phyloP scores from a whole-genome alignment of 2,329 filamentous ascomycete genomes.

The Zasmidium angulare region DNA sequence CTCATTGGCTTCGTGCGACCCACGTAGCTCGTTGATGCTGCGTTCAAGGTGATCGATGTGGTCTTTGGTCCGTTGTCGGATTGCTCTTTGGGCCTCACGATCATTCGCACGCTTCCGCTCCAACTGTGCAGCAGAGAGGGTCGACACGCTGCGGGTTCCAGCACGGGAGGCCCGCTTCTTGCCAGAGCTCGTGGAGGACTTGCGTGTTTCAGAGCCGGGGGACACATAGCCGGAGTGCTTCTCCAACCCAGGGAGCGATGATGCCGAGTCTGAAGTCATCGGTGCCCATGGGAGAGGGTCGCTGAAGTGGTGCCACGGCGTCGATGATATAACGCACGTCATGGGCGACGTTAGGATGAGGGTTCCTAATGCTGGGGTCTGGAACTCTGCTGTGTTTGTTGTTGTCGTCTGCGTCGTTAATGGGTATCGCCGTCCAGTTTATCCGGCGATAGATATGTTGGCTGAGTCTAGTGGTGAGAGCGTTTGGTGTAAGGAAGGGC shows the following conservation, averaged over 20 bases:
- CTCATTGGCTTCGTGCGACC: conserved; percentile 47
- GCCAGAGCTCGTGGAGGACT: conserved; percentile 30
- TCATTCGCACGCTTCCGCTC: conserved; percentile 62
- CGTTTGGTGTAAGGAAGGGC: conserved; percentile 1
- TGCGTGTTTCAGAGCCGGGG: conserved; percentile 30
- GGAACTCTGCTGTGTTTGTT: conserved; percentile 2
- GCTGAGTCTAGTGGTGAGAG: conserved; percentile 2
- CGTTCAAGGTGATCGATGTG: conserved; percentile 59
- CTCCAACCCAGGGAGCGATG: conserved; percentile 23
- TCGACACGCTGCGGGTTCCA: conserved; percentile 58
- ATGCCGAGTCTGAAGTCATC: conserved; percentile 30
- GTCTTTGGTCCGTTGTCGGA: conserved; percentile 59
- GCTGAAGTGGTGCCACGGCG: conserved; percentile 31
- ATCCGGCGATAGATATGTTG: conserved; percentile 17
- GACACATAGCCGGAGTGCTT: conserved; percentile 31
- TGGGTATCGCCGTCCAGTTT: conserved; percentile 21
- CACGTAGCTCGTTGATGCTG: conserved; percentile 53
- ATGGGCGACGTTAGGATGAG: conserved; percentile 19
- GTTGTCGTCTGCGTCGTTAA: conserved; percentile 1
- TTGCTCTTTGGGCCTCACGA: conserved; percentile 60
- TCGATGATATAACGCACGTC: conserved; percentile 32
- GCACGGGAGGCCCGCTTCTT: conserved; percentile 55
- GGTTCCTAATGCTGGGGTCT: conserved; percentile 7
- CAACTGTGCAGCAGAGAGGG: conserved; percentile 57
- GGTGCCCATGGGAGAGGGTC: conserved; percentile 31